Evolutionary conservation across 2,329 filamentous ascomycete genomes (phyloP).

Genomic region (Botrytis squamosa): DNA sequence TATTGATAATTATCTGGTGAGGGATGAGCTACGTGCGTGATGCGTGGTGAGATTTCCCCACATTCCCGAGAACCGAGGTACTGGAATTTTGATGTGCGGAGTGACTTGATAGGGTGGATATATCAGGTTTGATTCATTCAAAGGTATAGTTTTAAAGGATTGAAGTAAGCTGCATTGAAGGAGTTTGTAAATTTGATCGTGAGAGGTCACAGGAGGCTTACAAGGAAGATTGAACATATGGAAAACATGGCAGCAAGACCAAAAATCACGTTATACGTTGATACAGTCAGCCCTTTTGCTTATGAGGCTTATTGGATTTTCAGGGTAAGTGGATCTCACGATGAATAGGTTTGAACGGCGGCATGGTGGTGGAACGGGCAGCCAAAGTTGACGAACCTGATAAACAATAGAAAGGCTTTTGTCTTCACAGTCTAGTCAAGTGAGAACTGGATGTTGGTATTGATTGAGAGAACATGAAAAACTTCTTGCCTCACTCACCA

Average conservation of each 20-base stretch:
- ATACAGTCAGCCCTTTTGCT: constrained; percentile 59
- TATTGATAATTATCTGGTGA: neutral
- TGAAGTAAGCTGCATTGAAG: too few relatives aligned
- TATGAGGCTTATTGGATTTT: constrained; percentile 59
- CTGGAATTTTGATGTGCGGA: neutral
- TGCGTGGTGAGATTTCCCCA: neutral
- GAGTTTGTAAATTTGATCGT: neutral
- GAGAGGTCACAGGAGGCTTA: neutral
- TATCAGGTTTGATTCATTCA: neutral
- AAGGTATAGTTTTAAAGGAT: neutral
- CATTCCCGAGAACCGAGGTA: neutral
- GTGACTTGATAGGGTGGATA: neutral
- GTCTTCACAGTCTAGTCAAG: neutral
- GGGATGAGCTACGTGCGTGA: neutral
- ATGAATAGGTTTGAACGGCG: neutral
- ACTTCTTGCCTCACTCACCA: neutral
- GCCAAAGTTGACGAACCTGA: neutral
- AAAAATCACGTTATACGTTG: constrained; percentile 40
- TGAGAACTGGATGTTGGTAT: neutral
- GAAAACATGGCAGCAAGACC: neutral
- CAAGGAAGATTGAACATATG: neutral
- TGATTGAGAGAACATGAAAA: neutral
- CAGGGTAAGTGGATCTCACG: constrained; percentile 42
- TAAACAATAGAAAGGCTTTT: neutral
- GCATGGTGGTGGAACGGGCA: neutral